Conservation (phyloP, 179 eudicot species). For the Patellifolia procumbens region DNA sequence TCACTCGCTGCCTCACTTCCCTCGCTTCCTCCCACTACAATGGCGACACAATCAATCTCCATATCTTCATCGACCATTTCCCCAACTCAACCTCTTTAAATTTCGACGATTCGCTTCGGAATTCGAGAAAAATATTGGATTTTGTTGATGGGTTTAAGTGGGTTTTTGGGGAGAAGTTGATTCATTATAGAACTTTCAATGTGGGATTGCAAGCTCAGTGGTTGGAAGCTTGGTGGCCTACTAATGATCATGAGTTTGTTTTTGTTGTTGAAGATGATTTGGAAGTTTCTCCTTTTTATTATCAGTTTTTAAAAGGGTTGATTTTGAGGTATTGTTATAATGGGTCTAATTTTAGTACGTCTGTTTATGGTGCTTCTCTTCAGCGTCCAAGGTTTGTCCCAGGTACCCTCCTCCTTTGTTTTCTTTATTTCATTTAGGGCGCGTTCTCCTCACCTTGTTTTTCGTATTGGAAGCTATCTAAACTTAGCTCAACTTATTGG, state of each 20-base stretch:
- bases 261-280: slow-evolving; percentile 97
- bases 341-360: slow-evolving; percentile 61
- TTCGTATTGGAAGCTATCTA: slow-evolving; percentile 6
- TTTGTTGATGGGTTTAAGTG: slow-evolving; percentile 82
- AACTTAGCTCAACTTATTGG: no score
- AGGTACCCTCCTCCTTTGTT: slow-evolving; percentile 50
- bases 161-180: slow-evolving; percentile 71
- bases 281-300: slow-evolving; percentile 80
- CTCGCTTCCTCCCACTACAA: slow-evolving; percentile 63
- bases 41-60: slow-evolving; percentile 56
- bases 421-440: not conserved
- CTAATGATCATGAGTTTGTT: slow-evolving; percentile 75
- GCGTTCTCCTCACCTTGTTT: not conserved
- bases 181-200: slow-evolving; percentile 77
- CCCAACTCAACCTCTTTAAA: slow-evolving; percentile 4
- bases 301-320: slow-evolving; percentile 59
- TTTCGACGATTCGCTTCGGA: slow-evolving; percentile 43
- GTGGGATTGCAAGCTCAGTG: slow-evolving; percentile 95
- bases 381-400: slow-evolving; percentile 98
- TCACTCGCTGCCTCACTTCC: slow-evolving; percentile 79
- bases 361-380: slow-evolving; percentile 79
- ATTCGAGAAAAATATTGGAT: slow-evolving; percentile 49
- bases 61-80: slow-evolving; percentile 73
- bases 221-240: slow-evolving; percentile 99
- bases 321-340: slow-evolving; percentile 67